These are phyloP conservation scores for Euphorbia peplus DNA, from an alignment of 345 rosid species.

Conservation along the genomic window DNA sequence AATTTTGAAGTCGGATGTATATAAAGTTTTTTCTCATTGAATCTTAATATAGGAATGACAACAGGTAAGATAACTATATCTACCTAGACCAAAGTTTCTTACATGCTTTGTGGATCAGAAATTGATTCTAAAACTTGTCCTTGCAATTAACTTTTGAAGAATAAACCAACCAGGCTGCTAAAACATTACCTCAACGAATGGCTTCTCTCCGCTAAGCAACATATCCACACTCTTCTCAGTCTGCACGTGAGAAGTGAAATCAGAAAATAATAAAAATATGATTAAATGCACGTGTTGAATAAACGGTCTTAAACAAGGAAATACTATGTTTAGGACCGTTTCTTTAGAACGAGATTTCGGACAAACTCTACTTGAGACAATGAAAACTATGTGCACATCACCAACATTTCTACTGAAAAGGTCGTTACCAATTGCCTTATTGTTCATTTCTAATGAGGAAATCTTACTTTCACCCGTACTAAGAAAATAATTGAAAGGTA, in stretches of 20 bases:
- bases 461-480: not conserved
- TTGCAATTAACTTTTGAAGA: not conserved
- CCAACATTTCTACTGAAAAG: not conserved
- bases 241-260: conserved; percentile 26
- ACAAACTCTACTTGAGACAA: not conserved
- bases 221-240: conserved; percentile 68
- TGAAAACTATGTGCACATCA: too few species aligned
- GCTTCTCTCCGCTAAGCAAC: conserved; percentile 53
- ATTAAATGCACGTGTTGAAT: not conserved
- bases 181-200: conserved; percentile 57
- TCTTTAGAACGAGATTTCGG: not conserved
- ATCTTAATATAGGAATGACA: too few species aligned
- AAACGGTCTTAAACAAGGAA: not conserved
- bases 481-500: too few species aligned
- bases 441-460: not conserved
- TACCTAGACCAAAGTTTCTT: not conserved
- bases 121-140: not conserved
- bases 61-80: not conserved
- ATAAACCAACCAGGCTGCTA: not conserved
- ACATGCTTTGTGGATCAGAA: not conserved
- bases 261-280: not conserved
- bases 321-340: not conserved
- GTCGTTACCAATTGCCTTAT: not conserved
- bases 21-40: too few species aligned
- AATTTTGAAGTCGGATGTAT: too few species aligned